Evolutionary conservation across 495 filamentous ascomycete genomes (phyloP).

Genomic region (Lineolata rhizophorae): DNA sequence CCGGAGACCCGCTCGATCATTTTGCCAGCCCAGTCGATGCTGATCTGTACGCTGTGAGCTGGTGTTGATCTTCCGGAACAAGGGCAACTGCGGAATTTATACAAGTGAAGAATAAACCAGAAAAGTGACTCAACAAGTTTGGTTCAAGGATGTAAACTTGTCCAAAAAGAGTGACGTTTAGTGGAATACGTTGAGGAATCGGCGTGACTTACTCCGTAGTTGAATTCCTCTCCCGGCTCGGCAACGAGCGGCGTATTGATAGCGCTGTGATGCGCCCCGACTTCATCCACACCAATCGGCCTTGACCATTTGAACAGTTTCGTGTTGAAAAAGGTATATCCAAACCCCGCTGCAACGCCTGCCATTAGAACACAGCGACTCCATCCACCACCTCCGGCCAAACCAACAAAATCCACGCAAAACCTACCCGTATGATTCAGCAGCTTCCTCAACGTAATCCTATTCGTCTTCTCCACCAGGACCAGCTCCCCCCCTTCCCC

Average conservation of each 20-base stretch:
- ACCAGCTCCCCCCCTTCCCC: neutral
- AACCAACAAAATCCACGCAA: neutral
- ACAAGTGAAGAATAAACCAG: neutral
- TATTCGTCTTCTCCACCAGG: neutral
- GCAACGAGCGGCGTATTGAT: constrained; percentile 26
- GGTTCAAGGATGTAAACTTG: too few relatives aligned
- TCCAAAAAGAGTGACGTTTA: too few relatives aligned
- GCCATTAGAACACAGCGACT: too few relatives aligned
- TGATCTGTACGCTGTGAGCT: constrained; percentile 16
- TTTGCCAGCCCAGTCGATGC: constrained; percentile 39
- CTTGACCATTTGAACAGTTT: constrained; percentile 22
- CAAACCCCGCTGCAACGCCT: constrained; percentile 27
- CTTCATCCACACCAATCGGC: constrained; percentile 31
- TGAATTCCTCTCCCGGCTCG: constrained; percentile 34
- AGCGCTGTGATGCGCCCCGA: constrained; percentile 23
- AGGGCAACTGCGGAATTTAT: neutral
- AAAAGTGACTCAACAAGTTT: too few relatives aligned
- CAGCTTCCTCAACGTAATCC: constrained; percentile 2
- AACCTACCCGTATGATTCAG: neutral
- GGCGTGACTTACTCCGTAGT: constrained; percentile 32
- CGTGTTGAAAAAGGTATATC: constrained; percentile 28
- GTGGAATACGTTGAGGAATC: too few relatives aligned
- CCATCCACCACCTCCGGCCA: too few relatives aligned
- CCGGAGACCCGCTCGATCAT: constrained; percentile 29
- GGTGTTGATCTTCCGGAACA: constrained; percentile 1